Conservation (phyloP, 2,329 filamentous ascomycete species). For the Cladosporium halotolerans region DNA sequence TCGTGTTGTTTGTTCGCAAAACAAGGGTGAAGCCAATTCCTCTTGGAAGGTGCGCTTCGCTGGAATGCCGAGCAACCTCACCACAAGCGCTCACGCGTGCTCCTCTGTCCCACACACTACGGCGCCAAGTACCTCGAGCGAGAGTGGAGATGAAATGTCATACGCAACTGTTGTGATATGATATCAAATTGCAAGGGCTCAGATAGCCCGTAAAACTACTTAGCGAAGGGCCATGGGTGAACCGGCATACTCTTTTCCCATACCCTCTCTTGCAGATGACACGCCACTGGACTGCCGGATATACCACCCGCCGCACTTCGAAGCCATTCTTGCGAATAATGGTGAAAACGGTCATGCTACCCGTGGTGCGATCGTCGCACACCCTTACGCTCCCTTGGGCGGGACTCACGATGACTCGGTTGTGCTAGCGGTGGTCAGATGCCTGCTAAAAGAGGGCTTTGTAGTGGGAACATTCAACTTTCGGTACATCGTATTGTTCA, state of each 20-base stretch:
- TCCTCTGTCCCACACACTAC: too few species aligned
- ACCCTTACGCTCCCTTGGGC: constrained; percentile 85
- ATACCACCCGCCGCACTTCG: constrained; percentile 50
- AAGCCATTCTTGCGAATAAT: background rate
- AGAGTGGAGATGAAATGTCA: too few species aligned
- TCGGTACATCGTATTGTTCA: constrained; percentile 48
- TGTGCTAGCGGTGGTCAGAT: constrained; percentile 57
- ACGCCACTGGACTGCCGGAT: constrained; percentile 72
- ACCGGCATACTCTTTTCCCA: constrained; percentile 53
- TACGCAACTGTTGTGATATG: too few species aligned
- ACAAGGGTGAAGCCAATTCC: too few species aligned
- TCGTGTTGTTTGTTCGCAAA: too few species aligned
- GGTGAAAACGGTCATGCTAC: background rate
- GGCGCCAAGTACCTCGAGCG: too few species aligned
- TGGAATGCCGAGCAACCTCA: too few species aligned
- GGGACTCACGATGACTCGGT: constrained; percentile 79
- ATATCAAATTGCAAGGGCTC: too few species aligned
- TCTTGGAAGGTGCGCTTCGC: too few species aligned
- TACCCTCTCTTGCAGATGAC: constrained; percentile 80
- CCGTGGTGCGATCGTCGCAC: constrained; percentile 63
- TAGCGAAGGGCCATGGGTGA: background rate
- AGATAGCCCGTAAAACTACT: background rate
- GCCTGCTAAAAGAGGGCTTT: constrained; percentile 64
- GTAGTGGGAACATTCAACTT: constrained; percentile 90
- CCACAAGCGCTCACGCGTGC: too few species aligned